Evolutionary conservation across 1,284 basidiomycete species (phyloP).

Genomic region (Ustilago curta): DNA sequence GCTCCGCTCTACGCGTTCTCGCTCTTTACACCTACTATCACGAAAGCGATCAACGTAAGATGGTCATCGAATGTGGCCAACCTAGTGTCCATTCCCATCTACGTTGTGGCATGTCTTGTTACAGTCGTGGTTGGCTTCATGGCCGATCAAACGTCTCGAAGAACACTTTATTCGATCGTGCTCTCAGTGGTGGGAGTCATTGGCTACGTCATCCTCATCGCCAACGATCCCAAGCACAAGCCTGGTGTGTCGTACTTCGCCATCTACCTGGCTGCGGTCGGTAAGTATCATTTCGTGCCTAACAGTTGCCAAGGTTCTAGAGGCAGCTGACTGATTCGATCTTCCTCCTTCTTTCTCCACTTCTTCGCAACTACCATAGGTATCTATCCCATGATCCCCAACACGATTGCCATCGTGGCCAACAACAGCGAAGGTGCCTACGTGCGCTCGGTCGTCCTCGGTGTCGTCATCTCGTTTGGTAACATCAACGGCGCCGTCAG

Average conservation of each 20-base stretch:
- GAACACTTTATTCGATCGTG: slow-evolving; percentile 75
- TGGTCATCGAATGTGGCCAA: slow-evolving; percentile 56
- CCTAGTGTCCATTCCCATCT: slow-evolving; percentile 58
- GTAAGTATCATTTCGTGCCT: not conserved
- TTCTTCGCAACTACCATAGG: slow-evolving; percentile 1
- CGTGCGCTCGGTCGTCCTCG: slow-evolving; percentile 79
- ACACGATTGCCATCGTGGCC: slow-evolving; percentile 79
- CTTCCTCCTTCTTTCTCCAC: not conserved
- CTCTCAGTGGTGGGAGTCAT: slow-evolving; percentile 70
- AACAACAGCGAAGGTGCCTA: slow-evolving; percentile 81
- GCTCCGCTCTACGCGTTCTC: slow-evolving; percentile 78
- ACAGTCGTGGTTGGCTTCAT: slow-evolving; percentile 77
- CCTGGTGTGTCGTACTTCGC: slow-evolving; percentile 78
- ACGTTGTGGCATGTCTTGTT: slow-evolving; percentile 73
- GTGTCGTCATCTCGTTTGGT: slow-evolving; percentile 66
- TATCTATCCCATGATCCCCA: slow-evolving; percentile 79
- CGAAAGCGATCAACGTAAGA: slow-evolving; percentile 27
- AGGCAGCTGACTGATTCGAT: not conserved
- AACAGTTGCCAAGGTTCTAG: not conserved
- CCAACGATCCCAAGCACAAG: slow-evolving; percentile 69
- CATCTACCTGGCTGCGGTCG: slow-evolving; percentile 73
- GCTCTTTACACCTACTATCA: slow-evolving; percentile 75
- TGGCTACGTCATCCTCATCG: slow-evolving; percentile 79
- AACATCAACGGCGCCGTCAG: slow-evolving; percentile 74
- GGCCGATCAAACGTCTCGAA: slow-evolving; percentile 75